A percentile compares a stretch with the other conserved stretches of the same genome.
Evolutionary conservation across 2,329 filamentous ascomycete genomes (phyloP).

Genomic region (Diplodia intermedia): DNA sequence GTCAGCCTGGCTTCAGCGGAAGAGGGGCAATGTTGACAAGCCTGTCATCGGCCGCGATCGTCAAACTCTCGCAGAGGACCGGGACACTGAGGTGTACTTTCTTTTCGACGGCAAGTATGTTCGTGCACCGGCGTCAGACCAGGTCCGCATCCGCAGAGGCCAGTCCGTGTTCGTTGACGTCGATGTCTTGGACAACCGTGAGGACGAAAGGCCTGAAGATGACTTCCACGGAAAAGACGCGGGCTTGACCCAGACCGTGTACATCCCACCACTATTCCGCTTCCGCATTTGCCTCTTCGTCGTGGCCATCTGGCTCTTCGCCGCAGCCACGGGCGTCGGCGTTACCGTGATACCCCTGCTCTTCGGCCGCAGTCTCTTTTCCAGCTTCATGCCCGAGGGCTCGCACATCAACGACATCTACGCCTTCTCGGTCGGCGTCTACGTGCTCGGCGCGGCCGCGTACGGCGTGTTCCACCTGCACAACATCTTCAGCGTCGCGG

Average conservation of each 20-base stretch:
- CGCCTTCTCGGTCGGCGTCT: conserved; percentile 89
- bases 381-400: conserved; percentile 69
- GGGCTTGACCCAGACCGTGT: conserved; percentile 61
- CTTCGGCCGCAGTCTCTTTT: conserved; percentile 81
- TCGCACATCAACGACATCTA: conserved; percentile 89
- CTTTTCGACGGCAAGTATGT: conserved; percentile 81
- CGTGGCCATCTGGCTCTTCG: conserved; percentile 89
- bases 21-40: conserved; percentile 48
- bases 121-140: conserved; percentile 90
- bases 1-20: conserved; percentile 60
- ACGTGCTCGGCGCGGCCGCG: conserved; percentile 72
- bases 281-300: conserved; percentile 84
- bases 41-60: conserved; percentile 46
- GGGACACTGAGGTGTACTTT: conserved; percentile 58
- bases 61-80: conserved; percentile 46
- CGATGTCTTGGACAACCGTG: conserved; percentile 68
- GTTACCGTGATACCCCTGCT: conserved; percentile 86
- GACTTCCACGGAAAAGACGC: conserved; percentile 46
- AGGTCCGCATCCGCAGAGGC: conserved; percentile 90
- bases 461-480: conserved; percentile 66
- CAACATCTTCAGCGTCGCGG: conserved; percentile 39
- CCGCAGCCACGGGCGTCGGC: conserved; percentile 82
- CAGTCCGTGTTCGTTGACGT: conserved; percentile 81
- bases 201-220: conserved; percentile 62
- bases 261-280: conserved; percentile 85